Base-by-base conservation (phyloP, 2,329 filamentous ascomycete species). In the Clonostachys sp. region DNA sequence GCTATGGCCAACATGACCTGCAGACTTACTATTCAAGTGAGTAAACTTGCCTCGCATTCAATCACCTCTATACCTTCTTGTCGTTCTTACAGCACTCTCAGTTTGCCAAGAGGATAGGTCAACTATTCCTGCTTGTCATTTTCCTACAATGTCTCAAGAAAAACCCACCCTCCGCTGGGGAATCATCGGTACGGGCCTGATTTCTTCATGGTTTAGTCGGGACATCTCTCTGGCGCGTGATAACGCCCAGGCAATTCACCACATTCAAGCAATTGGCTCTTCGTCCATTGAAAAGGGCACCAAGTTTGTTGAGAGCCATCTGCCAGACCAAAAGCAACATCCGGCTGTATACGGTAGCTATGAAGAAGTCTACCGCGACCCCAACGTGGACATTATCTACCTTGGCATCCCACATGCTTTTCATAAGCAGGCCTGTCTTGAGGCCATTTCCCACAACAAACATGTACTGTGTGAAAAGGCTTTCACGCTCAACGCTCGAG, bases 391-490 rank as follows among this genome's bases (percentile, higher is more conserved):
- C 48, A 65, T 71, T 17, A 57, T 75, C 41, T 74, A 75, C 55
- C 68, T 75, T 39, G 71, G 70, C 35, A 72, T 66, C 8, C 72
- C 72, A 0, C 70, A 73, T 49, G 63, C 61, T 30, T 69, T 73
- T 45, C 72, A 75, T 55, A 67, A 65, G 50, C 58, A 65, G 33
- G 67, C 70, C 47, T 70, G 65, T 33, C 62, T 74, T 3, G 66
- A 70, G 35, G 71, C 70, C 0, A 74, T 74, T 24, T 53, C 54
- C 0, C 59, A 61, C 2, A 68, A 70, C 1, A 75, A 75, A 50
- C 60, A 73, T 39, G 58, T 74, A 0, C 59, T 75, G 0, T 74
- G 72, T 49, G 72, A 75, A 50, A 75, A 75, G 53, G 57, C 72
- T 0, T 72, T 75, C 47, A 59, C 67, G 0, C 49, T 74, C 35